Conservation (phyloP, 1,284 basidiomycete genomes). For the Cryptococcus amylolentus region DNA sequence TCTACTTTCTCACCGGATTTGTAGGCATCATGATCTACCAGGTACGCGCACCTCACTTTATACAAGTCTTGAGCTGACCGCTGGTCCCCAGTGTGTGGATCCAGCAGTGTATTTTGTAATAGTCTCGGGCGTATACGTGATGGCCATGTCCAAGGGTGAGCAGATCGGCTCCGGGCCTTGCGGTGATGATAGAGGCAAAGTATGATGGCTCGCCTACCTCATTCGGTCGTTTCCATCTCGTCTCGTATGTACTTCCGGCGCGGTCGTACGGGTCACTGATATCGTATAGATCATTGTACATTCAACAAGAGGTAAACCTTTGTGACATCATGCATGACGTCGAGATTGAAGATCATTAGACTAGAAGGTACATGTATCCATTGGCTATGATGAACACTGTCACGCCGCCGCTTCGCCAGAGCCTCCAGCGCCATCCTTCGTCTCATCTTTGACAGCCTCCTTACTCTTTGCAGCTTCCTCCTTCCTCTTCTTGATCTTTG, state of each 20-base stretch:
- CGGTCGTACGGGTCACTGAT: too few relatives aligned
- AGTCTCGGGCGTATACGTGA: conserved; percentile 18
- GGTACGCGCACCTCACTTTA: conserved; percentile 50
- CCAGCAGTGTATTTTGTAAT: conserved; percentile 30
- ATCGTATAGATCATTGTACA: too few relatives aligned
- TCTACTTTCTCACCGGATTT: conserved; percentile 63
- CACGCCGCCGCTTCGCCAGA: background rate
- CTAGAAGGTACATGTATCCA: too few relatives aligned
- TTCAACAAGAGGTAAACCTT: too few relatives aligned
- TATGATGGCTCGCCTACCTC: background rate
- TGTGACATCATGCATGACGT: too few relatives aligned
- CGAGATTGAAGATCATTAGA: too few relatives aligned
- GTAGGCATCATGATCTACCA: conserved; percentile 73
- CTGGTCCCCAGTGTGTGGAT: conserved; percentile 20
- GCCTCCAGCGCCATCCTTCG: background rate
- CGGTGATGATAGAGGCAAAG: background rate
- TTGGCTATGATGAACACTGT: too few relatives aligned
- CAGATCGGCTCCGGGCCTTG: conserved; percentile 3
- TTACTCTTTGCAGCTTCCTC: background rate
- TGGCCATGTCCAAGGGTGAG: conserved; percentile 19
- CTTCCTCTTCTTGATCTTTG: conserved; percentile 2
- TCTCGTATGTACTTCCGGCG: too few relatives aligned
- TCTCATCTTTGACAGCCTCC: background rate
- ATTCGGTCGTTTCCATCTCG: too few relatives aligned
- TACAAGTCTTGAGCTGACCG: background rate